Percentiles rank a stretch among this genome's conserved stretches.
These are phyloP conservation scores for Ceratocystis harringtonii DNA, from an alignment of 2,329 filamentous ascomycete genomes.

Conservation along the genomic window DNA sequence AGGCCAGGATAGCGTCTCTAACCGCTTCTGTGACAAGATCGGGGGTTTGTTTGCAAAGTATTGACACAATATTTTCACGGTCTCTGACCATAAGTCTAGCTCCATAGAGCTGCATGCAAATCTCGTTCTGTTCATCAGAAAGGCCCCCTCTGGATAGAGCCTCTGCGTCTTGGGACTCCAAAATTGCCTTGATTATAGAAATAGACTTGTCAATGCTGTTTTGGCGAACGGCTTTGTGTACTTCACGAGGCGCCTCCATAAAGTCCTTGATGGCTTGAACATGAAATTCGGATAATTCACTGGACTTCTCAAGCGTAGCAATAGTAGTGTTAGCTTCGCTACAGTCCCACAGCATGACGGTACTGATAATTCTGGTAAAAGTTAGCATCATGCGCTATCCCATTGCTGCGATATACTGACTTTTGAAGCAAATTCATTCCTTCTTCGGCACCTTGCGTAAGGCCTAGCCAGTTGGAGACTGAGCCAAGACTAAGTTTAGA, in stretches of 20 bases:
- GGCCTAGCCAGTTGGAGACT: slow-evolving; percentile 64
- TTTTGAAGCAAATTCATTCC: slow-evolving; percentile 67
- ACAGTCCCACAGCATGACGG: slow-evolving; percentile 58
- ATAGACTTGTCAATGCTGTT: slow-evolving; percentile 35
- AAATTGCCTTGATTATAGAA: slow-evolving; percentile 54
- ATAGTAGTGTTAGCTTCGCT: slow-evolving; percentile 51
- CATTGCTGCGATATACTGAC: slow-evolving; percentile 20
- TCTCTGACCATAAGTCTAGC: slow-evolving; percentile 58
- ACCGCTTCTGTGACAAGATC: slow-evolving; percentile 58
- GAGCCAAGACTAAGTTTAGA: slow-evolving; percentile 63
- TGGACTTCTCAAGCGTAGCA: slow-evolving; percentile 48
- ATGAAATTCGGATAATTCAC: slow-evolving; percentile 39
- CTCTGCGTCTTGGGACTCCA: slow-evolving; percentile 37
- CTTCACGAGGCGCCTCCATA: slow-evolving; percentile 34
- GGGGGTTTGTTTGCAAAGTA: slow-evolving; percentile 52
- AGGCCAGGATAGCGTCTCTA: slow-evolving; percentile 48
- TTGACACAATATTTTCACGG: slow-evolving; percentile 52
- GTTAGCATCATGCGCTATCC: slow-evolving; percentile 13
- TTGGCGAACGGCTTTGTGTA: slow-evolving; percentile 44
- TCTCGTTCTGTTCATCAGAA: slow-evolving; percentile 12
- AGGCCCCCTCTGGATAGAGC: slow-evolving; percentile 20
- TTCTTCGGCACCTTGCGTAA: slow-evolving; percentile 56
- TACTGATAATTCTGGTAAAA: slow-evolving; percentile 48
- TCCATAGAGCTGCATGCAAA: slow-evolving; percentile 35
- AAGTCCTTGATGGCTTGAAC: slow-evolving; percentile 46